Conservation (phyloP, 805 yeast genomes). For the Sungouiozyma ichnusensis region DNA sequence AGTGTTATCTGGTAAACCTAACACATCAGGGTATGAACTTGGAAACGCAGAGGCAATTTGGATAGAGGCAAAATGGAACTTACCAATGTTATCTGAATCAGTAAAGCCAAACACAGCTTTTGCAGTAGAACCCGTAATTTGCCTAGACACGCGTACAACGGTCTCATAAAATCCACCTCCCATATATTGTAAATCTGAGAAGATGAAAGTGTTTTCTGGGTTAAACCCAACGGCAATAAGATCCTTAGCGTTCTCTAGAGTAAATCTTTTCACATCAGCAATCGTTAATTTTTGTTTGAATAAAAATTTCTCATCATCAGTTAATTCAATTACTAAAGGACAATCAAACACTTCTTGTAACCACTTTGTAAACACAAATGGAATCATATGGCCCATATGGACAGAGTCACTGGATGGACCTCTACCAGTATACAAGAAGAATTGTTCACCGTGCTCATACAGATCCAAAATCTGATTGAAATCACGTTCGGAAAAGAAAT, state of each 20-base stretch:
- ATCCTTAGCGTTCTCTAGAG: slow-evolving; percentile 80
- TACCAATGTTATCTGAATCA: slow-evolving; percentile 92
- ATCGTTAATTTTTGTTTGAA: slow-evolving; percentile 86
- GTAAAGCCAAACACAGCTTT: slow-evolving; percentile 93
- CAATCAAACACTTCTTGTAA: slow-evolving; percentile 95
- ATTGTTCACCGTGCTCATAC: slow-evolving; percentile 91
- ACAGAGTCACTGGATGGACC: slow-evolving; percentile 92
- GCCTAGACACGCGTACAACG: slow-evolving; percentile 85
- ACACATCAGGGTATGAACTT: slow-evolving; percentile 86
- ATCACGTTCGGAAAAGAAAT: slow-evolving; percentile 88
- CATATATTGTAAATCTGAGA: slow-evolving; percentile 88
- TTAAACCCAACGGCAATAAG: slow-evolving; percentile 91
- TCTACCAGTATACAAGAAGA: slow-evolving; percentile 92
- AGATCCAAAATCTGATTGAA: slow-evolving; percentile 67
- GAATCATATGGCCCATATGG: slow-evolving; percentile 96
- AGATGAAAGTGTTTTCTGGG: slow-evolving; percentile 88
- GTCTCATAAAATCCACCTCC: slow-evolving; percentile 90
- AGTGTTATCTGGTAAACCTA: slow-evolving; percentile 78
- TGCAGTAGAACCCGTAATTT: slow-evolving; percentile 94
- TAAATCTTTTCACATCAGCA: slow-evolving; percentile 73
- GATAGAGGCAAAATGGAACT: slow-evolving; percentile 86
- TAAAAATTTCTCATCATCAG: slow-evolving; percentile 94
- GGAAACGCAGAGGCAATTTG: slow-evolving; percentile 96
- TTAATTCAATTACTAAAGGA: slow-evolving; percentile 85
- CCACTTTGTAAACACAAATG: slow-evolving; percentile 94